These are phyloP conservation scores for Chenopodium formosanum DNA, from an alignment of 148 eudicot species.

Conservation along the genomic window DNA sequence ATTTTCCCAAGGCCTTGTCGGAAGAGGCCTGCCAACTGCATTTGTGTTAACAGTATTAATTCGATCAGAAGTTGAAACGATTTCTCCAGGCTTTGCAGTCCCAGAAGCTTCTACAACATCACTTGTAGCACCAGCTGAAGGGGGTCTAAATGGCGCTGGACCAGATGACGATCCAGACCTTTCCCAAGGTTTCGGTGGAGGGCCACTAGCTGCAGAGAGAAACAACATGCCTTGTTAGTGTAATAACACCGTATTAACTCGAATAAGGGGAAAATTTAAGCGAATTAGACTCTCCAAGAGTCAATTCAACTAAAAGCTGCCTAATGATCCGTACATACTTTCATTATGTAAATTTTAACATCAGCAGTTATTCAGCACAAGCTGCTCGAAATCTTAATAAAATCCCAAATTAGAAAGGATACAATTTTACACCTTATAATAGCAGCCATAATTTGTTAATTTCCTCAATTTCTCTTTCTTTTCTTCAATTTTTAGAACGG, in stretches of 20 bases:
- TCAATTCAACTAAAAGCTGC: too few relatives aligned
- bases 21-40: constrained; percentile 75
- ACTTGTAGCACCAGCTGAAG: constrained; percentile 84
- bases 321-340: neutral
- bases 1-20: constrained; percentile 93
- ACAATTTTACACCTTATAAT: neutral
- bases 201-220: constrained; percentile 42
- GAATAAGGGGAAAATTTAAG: neutral
- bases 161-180: constrained; percentile 83
- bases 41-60: constrained; percentile 47
- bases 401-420: neutral
- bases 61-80: constrained; percentile 61
- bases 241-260: neutral
- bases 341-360: neutral
- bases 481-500: neutral
- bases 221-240: neutral
- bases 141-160: constrained; percentile 86
- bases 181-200: constrained; percentile 99
- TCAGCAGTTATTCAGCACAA: neutral
- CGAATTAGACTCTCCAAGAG: too few relatives aligned
- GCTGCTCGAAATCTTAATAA: neutral
- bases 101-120: constrained; percentile 98
- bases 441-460: neutral
- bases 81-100: constrained; percentile 90
- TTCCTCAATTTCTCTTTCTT: neutral